Evolutionary conservation across 73 alveolate genomes (phyloP).

Genomic region (Uronychia binucleata): DNA sequence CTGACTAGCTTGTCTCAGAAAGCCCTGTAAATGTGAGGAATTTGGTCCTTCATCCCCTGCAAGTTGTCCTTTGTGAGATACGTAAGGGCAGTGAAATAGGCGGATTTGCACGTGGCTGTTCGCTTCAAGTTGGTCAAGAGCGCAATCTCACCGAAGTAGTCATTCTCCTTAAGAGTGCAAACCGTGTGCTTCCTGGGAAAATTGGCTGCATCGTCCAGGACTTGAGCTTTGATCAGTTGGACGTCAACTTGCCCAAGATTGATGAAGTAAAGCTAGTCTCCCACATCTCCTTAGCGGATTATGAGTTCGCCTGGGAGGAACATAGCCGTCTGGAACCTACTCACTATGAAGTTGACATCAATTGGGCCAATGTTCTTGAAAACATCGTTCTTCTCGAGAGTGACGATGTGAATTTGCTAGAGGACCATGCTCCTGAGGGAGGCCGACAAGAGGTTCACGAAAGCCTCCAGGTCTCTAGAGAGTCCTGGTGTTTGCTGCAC

Average conservation of each 20-base stretch:
- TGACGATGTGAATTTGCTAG: slow-evolving; percentile 11
- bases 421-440: slow-evolving; percentile 29
- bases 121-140: slow-evolving; percentile 57
- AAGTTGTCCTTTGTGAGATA: slow-evolving; percentile 22
- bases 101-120: slow-evolving; percentile 42
- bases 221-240: background rate
- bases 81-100: slow-evolving; percentile 34
- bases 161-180: slow-evolving; percentile 9
- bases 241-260: slow-evolving; percentile 50
- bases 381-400: slow-evolving; percentile 19
- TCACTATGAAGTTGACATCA: slow-evolving; percentile 34
- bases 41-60: slow-evolving; percentile 11
- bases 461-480: slow-evolving; percentile 47
- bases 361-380: slow-evolving; percentile 17
- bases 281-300: slow-evolving; percentile 46
- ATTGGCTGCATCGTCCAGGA: background rate
- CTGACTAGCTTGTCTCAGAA: slow-evolving; percentile 30
- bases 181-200: background rate
- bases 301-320: slow-evolving; percentile 43
- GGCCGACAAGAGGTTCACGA: slow-evolving; percentile 53
- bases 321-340: slow-evolving; percentile 41
- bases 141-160: slow-evolving; percentile 64
- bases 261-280: slow-evolving; percentile 47
- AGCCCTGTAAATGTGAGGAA: slow-evolving; percentile 31
- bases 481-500: slow-evolving; percentile 58